Percentiles rank a stretch among this genome's conserved stretches.
These are phyloP conservation scores for Mycocentrospora acerina DNA, from an alignment of 2,329 filamentous ascomycete species.

Conservation along the genomic window DNA sequence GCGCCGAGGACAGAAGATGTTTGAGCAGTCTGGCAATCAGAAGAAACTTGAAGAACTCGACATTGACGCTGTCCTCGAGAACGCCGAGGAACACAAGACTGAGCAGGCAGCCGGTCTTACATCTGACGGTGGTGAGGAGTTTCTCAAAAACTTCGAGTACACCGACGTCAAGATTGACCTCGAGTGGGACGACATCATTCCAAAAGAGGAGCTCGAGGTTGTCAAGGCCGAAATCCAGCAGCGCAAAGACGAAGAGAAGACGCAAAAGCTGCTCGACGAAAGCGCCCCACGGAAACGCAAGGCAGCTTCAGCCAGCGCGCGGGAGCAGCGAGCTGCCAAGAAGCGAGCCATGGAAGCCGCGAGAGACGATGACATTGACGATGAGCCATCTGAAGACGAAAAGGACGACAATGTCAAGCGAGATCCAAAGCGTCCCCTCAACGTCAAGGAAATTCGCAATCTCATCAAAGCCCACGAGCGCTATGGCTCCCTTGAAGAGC, in stretches of 20 bases:
- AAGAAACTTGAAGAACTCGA: constrained; percentile 95
- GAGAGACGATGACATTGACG: constrained; percentile 60
- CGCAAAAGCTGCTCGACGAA: constrained; percentile 79
- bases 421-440: constrained; percentile 87
- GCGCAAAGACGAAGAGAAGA: constrained; percentile 78
- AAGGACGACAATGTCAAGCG: constrained; percentile 53
- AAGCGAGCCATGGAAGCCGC: constrained; percentile 70
- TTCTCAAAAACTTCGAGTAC: constrained; percentile 85
- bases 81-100: constrained; percentile 95
- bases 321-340: constrained; percentile 68
- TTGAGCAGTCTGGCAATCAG: constrained; percentile 95
- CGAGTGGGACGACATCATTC: constrained; percentile 98
- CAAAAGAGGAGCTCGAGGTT: constrained; percentile 83
- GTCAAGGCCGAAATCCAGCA: constrained; percentile 89
- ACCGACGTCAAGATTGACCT: constrained; percentile 97
- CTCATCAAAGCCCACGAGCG: constrained; percentile 88
- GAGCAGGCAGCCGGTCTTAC: constrained; percentile 93
- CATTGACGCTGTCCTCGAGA: constrained; percentile 94
- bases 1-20: constrained; percentile 98
- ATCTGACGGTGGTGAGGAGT: constrained; percentile 94
- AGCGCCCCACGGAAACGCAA: constrained; percentile 78
- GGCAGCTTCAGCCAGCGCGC: constrained; percentile 60
- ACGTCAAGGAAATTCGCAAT: constrained; percentile 89
- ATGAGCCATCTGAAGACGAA: constrained; percentile 45
- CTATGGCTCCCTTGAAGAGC: constrained; percentile 87